These are phyloP conservation scores for Fraxinus sp. DNA, from an alignment of 305 asterid species.

Conservation along the genomic window DNA sequence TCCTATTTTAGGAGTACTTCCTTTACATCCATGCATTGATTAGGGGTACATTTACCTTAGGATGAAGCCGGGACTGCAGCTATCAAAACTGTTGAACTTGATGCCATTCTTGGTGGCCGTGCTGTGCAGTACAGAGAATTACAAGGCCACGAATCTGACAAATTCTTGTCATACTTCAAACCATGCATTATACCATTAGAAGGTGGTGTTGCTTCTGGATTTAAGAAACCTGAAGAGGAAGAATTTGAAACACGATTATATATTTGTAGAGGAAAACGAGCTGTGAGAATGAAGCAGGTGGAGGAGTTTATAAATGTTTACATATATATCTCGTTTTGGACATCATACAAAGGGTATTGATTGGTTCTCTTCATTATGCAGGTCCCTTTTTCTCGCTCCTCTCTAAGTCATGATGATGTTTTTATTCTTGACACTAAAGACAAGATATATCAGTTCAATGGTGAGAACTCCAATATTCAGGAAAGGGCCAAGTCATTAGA, in stretches of 20 bases:
- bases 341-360: neutral
- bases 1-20: conserved; percentile 11
- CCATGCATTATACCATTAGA: conserved; percentile 69
- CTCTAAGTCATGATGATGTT: conserved; percentile 68
- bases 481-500: conserved; percentile 77
- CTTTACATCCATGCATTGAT: conserved; percentile 10
- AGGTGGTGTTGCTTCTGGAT: conserved; percentile 75
- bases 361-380: conserved; percentile 21
- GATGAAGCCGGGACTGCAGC: conserved; percentile 89
- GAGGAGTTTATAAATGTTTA: conserved; percentile 8
- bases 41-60: conserved; percentile 27
- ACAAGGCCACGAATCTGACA: conserved; percentile 68
- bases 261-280: conserved; percentile 65
- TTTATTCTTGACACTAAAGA: conserved; percentile 49
- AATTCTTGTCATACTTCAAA: conserved; percentile 62
- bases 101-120: conserved; percentile 67
- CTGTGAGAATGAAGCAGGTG: conserved; percentile 68
- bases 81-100: conserved; percentile 72
- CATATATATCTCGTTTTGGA: neutral
- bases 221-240: conserved; percentile 61
- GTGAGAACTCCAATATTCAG: conserved; percentile 70
- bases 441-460: conserved; percentile 74
- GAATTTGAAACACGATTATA: conserved; percentile 61
- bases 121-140: conserved; percentile 73
- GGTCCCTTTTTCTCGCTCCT: conserved; percentile 73